A percentile compares a stretch with the other conserved stretches of the same genome.
Conservation (phyloP, 2,329 filamentous ascomycete genomes). For the Aurifilum marmelostoma region DNA sequence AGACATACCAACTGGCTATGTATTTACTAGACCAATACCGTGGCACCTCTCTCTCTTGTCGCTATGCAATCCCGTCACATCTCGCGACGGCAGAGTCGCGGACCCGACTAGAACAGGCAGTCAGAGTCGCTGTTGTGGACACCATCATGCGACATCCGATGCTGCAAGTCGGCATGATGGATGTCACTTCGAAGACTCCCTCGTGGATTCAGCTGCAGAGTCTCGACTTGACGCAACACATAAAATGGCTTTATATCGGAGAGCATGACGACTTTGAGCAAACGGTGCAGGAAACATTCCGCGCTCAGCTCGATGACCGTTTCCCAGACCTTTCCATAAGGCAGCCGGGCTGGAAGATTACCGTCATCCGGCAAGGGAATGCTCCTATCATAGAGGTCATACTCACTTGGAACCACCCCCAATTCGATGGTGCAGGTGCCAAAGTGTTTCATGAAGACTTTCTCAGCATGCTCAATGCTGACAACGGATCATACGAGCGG, state of each 20-base stretch:
- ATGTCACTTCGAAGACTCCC: constrained; percentile 28
- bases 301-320: constrained; percentile 27
- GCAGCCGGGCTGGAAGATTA: constrained; percentile 29
- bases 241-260: constrained; percentile 26
- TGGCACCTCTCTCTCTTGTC: constrained; percentile 30
- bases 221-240: constrained; percentile 29
- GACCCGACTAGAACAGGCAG: constrained; percentile 22
- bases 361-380: constrained; percentile 27
- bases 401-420: constrained; percentile 29
- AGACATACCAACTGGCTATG: constrained; percentile 28
- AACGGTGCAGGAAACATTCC: constrained; percentile 14
- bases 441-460: constrained; percentile 33
- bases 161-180: constrained; percentile 29
- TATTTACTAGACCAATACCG: constrained; percentile 31
- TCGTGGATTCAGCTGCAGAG: constrained; percentile 31
- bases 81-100: constrained; percentile 26
- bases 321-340: constrained; percentile 27
- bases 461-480: constrained; percentile 36
- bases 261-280: constrained; percentile 25
- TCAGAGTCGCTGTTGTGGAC: constrained; percentile 28
- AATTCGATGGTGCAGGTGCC: constrained; percentile 23
- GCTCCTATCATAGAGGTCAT: constrained; percentile 28
- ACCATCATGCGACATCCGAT: constrained; percentile 32
- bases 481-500: constrained; percentile 29
- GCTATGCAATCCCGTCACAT: constrained; percentile 29